phyloP scores from a whole-genome alignment of 179 eudicot genomes.

The Beta lomatogona region DNA sequence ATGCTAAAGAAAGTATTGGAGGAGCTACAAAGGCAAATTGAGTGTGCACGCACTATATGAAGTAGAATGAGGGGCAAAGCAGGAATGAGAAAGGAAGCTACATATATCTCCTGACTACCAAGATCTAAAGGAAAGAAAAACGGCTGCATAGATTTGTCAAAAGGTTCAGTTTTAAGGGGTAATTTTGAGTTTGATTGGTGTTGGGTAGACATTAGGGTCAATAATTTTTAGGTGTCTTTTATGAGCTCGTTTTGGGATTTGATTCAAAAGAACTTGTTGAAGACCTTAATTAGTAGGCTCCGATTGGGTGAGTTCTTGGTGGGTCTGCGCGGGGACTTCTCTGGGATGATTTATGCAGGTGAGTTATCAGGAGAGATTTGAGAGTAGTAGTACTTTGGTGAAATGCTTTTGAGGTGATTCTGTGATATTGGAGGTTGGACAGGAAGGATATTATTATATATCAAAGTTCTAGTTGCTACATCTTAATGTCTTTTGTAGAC shows the following conservation, averaged over 20 bases:
- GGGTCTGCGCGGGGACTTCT: not conserved
- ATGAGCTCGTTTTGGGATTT: not conserved
- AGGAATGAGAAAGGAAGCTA: not conserved
- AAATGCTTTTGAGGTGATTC: not conserved
- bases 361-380: not conserved
- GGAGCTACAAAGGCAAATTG: not conserved
- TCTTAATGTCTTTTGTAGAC: not conserved
- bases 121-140: not conserved
- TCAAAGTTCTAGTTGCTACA: not conserved
- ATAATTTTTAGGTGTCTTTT: not conserved
- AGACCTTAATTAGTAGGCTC: not conserved
- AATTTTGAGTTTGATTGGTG: not conserved
- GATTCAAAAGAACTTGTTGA: not conserved
- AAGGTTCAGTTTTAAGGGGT: not conserved
- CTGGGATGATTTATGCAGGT: slow-evolving; percentile 1
- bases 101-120: not conserved
- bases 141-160: not conserved
- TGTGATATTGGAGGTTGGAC: not conserved
- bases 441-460: not conserved
- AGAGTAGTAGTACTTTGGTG: not conserved
- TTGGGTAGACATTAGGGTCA: not conserved
- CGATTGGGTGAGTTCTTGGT: not conserved
- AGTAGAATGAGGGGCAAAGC: not conserved
- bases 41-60: not conserved
- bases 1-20: not conserved